Base-by-base conservation (phyloP, 257 asterid species). In the Solanum bukasovii region DNA sequence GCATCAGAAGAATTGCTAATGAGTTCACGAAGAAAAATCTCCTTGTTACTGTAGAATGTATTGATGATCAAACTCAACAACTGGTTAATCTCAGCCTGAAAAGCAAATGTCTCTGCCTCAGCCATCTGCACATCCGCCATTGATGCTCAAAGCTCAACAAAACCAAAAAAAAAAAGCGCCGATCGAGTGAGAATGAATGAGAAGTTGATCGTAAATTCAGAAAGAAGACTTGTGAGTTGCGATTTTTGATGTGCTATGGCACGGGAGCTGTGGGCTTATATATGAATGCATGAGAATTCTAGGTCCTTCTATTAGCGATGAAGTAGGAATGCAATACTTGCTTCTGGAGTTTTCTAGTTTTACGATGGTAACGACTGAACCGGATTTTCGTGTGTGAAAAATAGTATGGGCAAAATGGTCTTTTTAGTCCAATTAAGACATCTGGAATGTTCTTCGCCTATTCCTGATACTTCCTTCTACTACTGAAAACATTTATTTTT, bases 1-100 rank as follows among this genome's bases (percentile, higher is more conserved):
- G 77, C 87, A 85, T 85, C 87, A 5, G 87, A 85, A 31, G 65
- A 38, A 23, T 85, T 85, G 29, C 87, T 85, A 73, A 85, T 85
- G 63, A 85, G 29, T 11, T 73, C 83, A 38, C 52, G 46, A 74
- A 74, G 52, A 63, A 75, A 75, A 75, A 75, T 75, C 83, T 38
- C 83, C 34, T 75, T 75, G 83, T 75, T 75, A 18, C 83, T 75
- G 21, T 75, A 75, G 34, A 75, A 75, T 23, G 56, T 75, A 75
- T 75, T 75, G 56, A 75, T 75, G 11, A 75, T 75, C 56, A 37
- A 75, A 75, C 83, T 75, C 33, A 75, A 37, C 31, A 75, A 38
- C 83, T 75, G 83, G 56, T 75, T 75, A 16, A 75, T 75, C 56
- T 75, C 83, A 35, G 83, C 83, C 20, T 75, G 83, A 38, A 75